A percentile compares a stretch with the other conserved stretches of the same genome.
These are phyloP conservation scores for Symbiodinium natans DNA, from an alignment of 73 alveolate species.

Conservation along the genomic window DNA sequence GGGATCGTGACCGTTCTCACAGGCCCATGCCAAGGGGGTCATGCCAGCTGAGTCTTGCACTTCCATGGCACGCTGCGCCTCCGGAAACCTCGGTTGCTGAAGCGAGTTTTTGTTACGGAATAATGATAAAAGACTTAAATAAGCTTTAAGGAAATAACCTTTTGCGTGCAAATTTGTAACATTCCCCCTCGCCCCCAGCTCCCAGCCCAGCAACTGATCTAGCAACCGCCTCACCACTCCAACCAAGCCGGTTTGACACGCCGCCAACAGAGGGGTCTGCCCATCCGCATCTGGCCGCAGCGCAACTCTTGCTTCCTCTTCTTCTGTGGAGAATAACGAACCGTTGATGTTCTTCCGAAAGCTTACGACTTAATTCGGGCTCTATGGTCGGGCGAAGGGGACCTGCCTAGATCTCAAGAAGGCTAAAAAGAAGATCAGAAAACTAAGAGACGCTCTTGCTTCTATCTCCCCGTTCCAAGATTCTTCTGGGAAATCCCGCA, in stretches of 20 bases:
- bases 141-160: too few species aligned
- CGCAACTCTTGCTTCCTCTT: background rate
- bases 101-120: too few species aligned
- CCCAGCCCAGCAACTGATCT: background rate
- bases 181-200: background rate
- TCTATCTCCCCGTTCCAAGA: too few species aligned
- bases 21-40: slow-evolving; percentile 10
- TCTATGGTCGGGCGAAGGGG: too few species aligned
- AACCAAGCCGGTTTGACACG: background rate
- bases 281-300: background rate
- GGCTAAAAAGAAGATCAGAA: too few species aligned
- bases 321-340: too few species aligned
- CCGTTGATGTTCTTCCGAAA: too few species aligned
- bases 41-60: background rate
- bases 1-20: background rate
- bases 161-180: too few species aligned
- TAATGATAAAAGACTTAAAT: too few species aligned
- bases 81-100: background rate
- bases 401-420: too few species aligned
- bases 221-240: background rate
- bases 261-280: background rate
- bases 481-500: background rate
- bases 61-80: background rate
- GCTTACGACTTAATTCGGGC: too few species aligned
- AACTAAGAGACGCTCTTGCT: too few species aligned